phyloP scores from a whole-genome alignment of 2,329 filamentous ascomycete genomes.

The Pseudogymnoascus sp. region DNA sequence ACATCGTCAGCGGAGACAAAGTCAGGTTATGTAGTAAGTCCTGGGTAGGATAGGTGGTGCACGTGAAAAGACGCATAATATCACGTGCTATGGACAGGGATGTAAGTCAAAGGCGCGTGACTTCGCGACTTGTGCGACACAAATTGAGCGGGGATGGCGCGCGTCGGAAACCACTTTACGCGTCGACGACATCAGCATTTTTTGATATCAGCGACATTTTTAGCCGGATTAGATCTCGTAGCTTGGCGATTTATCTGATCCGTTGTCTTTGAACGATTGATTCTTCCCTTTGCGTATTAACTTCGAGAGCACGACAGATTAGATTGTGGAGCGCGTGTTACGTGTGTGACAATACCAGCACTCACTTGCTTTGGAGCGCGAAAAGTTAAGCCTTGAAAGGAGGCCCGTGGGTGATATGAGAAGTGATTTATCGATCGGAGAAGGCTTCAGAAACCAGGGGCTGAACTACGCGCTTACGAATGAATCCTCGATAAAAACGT shows the following conservation, averaged over 20 bases:
- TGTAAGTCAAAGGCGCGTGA: slow-evolving; percentile 4
- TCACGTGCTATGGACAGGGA: not conserved
- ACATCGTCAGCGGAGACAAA: no score
- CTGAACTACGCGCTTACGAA: not conserved
- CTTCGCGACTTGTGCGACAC: not conserved
- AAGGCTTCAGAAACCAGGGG: not conserved
- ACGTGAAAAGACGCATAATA: not conserved
- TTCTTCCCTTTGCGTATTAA: not conserved
- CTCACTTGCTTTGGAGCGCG: not conserved
- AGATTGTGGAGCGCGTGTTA: not conserved
- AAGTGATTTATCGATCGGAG: not conserved
- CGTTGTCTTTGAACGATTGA: not conserved
- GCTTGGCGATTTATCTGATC: not conserved
- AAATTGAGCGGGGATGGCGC: slow-evolving; percentile 1
- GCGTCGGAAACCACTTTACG: slow-evolving; percentile 11
- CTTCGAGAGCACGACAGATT: not conserved
- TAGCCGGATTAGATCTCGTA: not conserved
- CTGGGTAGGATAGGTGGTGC: not conserved
- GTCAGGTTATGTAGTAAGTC: no score
- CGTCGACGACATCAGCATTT: slow-evolving; percentile 2
- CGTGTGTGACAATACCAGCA: not conserved
- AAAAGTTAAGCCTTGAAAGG: not conserved
- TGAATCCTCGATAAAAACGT: not conserved
- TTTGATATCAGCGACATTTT: not conserved
- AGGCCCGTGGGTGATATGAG: not conserved